Base-by-base conservation (phyloP, 768 basidiomycete species). In the Hericium alpestre region DNA sequence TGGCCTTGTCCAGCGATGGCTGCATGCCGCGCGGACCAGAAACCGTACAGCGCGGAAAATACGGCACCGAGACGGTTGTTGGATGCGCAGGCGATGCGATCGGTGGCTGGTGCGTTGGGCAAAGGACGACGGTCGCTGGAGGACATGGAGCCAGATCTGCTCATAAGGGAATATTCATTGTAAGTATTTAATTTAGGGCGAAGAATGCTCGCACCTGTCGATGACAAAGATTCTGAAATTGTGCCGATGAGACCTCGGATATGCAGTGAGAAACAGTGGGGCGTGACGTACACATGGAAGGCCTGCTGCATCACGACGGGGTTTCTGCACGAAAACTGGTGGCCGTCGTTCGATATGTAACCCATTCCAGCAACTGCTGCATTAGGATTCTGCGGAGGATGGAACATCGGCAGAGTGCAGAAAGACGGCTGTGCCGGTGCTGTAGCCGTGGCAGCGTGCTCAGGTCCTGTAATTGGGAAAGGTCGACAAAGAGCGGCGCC, bases 61-160 rank as follows among this genome's bases (percentile, higher is more conserved):
- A 83, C 83, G 0, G 83, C 81, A 0, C 82, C 82, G 16, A 82
- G 72, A 32, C 82, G 69, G 59, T 84, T 78, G 57, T 80, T 65
- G 41, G 70, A 67, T 0, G 54, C 60, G 12, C 63, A 64, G 5
- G 61, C 55, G 43, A 82, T 80, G 38, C 62, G 63, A n/a, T 65
- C 58, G 3, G 74, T 70, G 3, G 57, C 69, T 0, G 80, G 78
- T 1, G 77, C 75, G 48, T 73, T 69, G 0, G 64, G 62, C 4
- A 82, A 70, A 0, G 83, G 83, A 1, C 49, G 65, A 39, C 71
- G 68, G 60, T 82, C 82, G 1, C 0, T n/a, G 0, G 0, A 1
- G 2, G 23, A 0, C 82, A 84, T 83, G 1, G 82, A 84, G 0
- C 70, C 56, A 0, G 83, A 84, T 56, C 82, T 81, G 55, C 12